Conservation (phyloP, 352 stramenopile genomes). For the Globisporangium apiculatum region DNA sequence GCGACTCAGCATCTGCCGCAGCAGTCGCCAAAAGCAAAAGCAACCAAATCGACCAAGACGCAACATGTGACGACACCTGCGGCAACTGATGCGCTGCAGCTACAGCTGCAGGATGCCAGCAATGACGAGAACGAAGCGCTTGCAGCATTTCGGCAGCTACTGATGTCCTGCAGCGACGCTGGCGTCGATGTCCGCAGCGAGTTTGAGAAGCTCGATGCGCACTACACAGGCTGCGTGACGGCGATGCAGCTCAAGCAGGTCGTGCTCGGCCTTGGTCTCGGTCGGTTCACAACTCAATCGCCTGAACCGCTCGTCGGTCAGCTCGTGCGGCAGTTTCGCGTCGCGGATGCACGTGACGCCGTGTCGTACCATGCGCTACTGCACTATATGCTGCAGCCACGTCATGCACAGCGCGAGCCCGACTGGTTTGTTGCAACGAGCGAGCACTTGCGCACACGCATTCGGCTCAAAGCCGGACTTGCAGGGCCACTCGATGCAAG, state of each 20-base stretch:
- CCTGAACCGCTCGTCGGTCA: slow-evolving; percentile 39
- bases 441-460: slow-evolving; percentile 37
- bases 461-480: slow-evolving; percentile 28
- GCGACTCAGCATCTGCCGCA: not conserved
- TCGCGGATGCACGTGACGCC: slow-evolving; percentile 15
- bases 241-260: slow-evolving; percentile 50
- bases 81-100: too few species aligned
- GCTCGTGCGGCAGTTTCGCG: slow-evolving; percentile 49
- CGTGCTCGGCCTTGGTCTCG: slow-evolving; percentile 31
- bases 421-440: slow-evolving; percentile 19
- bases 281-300: slow-evolving; percentile 13
- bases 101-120: too few species aligned
- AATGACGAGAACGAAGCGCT: not conserved
- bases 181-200: slow-evolving; percentile 41
- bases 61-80: not conserved
- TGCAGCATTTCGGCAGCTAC: slow-evolving; percentile 14
- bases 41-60: not conserved
- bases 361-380: slow-evolving; percentile 39
- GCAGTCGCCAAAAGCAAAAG: not conserved
- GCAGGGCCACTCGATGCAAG: slow-evolving; percentile 22
- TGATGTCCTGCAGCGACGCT: slow-evolving; percentile 24
- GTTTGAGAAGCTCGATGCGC: slow-evolving; percentile 40
- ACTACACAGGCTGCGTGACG: slow-evolving; percentile 33
- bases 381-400: slow-evolving; percentile 8
- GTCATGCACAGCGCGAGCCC: slow-evolving; percentile 1